Evolutionary conservation across 768 basidiomycete species (phyloP), one percentile per base, ranked within the genome.

Genomic region (Lentinula lateritia): DNA sequence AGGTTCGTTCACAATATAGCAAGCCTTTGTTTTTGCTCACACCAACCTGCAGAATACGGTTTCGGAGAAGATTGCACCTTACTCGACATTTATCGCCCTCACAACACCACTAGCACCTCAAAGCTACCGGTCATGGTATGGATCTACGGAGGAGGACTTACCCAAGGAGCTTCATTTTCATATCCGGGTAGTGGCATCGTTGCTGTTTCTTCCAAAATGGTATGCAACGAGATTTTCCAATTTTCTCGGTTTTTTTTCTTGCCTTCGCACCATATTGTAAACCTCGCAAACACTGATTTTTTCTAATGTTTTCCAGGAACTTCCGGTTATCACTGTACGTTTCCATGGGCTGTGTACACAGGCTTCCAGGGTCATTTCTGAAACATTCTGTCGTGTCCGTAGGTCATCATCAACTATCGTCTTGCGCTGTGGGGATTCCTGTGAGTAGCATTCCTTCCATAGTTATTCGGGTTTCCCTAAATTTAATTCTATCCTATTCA

Each of bases 81-180:
- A 6, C 62, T 81, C 43, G 80, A 82, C 65, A 69, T 83, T 36
- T 74, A 72, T 53, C 68, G 73, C 3, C 80, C 80, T 0, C 63
- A 68, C 5, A 72, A 72, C n/a, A 45, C 43, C 16, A 41, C 35
- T 3, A 58, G 32, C 6, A 6, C 35, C 3, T 35, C 56, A 7
- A 58, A 45, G 9, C 18, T 58, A 52, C 57, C 43, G 20, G 60
- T 62, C 5, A 28, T 59, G 35, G 2, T 38, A 7, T 18, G 32
- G 18, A 20, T 35, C 42, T 48, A 32, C 15, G 56, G 56, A 18
- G 56, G 56, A 9, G 43, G 56, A 32, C 32, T 42, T n/a, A 58
- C 39, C 32, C 56, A 58, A 18, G 67, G 66, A 23, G 23, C 64
- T 46, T 6, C 18, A 28, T 57, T 9, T 54, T 3, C 18, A 6